phyloP scores from a whole-genome alignment of 1,139 yeast species.

The Meyerozyma smithsonii region DNA sequence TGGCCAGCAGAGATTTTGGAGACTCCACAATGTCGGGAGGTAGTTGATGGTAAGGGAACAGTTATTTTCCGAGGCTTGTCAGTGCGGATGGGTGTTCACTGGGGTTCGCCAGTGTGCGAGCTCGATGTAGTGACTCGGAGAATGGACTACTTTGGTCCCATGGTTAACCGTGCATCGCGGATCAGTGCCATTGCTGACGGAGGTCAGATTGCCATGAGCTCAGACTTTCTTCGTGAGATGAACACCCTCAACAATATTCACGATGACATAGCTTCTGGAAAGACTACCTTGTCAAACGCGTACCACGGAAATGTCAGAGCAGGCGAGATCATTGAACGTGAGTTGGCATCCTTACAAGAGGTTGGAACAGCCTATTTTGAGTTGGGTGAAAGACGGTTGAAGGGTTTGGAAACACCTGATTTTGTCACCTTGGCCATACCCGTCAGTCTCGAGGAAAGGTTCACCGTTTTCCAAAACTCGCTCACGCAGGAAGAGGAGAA shows the following conservation, averaged over 20 bases:
- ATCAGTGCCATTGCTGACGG: constrained; percentile 96
- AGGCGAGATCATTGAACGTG: constrained; percentile 64
- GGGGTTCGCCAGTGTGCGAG: constrained; percentile 98
- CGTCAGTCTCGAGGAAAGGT: constrained; percentile 53
- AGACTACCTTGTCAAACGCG: constrained; percentile 44
- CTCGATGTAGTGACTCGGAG: constrained; percentile 90
- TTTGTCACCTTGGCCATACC: constrained; percentile 79
- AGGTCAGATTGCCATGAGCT: constrained; percentile 88
- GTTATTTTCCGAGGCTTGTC: constrained; percentile 80
- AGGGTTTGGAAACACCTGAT: constrained; percentile 94
- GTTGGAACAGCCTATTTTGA: constrained; percentile 68
- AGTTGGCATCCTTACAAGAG: constrained; percentile 59
- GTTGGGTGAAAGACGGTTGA: constrained; percentile 82
- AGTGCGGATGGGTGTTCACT: constrained; percentile 96
- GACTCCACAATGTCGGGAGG: constrained; percentile 78
- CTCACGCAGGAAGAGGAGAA: constrained; percentile 16
- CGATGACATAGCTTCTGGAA: constrained; percentile 38
- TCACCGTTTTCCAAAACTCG: constrained; percentile 37
- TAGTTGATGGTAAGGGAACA: constrained; percentile 62
- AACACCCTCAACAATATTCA: constrained; percentile 54
- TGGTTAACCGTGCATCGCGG: constrained; percentile 94
- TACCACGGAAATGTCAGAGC: constrained; percentile 57
- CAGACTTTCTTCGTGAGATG: constrained; percentile 75
- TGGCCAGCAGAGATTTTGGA: constrained; percentile 95
- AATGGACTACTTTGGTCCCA: constrained; percentile 98